phyloP scores from a whole-genome alignment of 2,329 filamentous ascomycete genomes.

The Alternaria burnsii region DNA sequence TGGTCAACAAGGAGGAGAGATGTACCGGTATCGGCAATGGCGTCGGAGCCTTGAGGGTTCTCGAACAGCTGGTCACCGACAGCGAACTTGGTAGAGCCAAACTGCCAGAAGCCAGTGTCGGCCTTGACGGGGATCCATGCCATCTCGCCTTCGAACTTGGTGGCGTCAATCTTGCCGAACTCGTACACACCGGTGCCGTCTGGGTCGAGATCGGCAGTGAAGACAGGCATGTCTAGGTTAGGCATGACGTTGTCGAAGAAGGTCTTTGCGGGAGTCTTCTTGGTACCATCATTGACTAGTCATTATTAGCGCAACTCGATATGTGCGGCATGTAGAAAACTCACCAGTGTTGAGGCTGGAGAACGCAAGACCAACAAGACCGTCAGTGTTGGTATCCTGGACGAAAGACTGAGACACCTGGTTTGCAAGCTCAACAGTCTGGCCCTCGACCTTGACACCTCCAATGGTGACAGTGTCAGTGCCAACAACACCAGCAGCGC shows the following conservation, averaged over 20 bases:
- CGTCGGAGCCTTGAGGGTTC: constrained; percentile 58
- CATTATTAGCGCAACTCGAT: constrained; percentile 13
- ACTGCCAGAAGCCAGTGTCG: constrained; percentile 74
- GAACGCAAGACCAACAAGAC: constrained; percentile 75
- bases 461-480: constrained; percentile 74
- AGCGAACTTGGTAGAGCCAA: constrained; percentile 65
- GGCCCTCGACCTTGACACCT: constrained; percentile 66
- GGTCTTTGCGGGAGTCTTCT: constrained; percentile 70
- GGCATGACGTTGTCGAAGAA: constrained; percentile 76
- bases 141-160: constrained; percentile 70
- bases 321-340: constrained; percentile 48
- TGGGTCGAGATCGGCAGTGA: constrained; percentile 74
- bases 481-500: constrained; percentile 70
- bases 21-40: constrained; percentile 65
- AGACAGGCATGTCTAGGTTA: constrained; percentile 70
- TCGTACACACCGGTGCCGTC: constrained; percentile 72
- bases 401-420: constrained; percentile 66
- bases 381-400: constrained; percentile 68
- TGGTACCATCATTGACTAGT: constrained; percentile 54
- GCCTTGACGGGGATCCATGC: constrained; percentile 69
- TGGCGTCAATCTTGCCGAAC: constrained; percentile 73
- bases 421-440: constrained; percentile 74
- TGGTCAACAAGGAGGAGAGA: constrained; percentile 69
- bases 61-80: constrained; percentile 64
- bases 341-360: constrained; percentile 66